Evolutionary conservation across 2,329 filamentous ascomycete species (phyloP).

Genomic region (Calonectria pteridis): DNA sequence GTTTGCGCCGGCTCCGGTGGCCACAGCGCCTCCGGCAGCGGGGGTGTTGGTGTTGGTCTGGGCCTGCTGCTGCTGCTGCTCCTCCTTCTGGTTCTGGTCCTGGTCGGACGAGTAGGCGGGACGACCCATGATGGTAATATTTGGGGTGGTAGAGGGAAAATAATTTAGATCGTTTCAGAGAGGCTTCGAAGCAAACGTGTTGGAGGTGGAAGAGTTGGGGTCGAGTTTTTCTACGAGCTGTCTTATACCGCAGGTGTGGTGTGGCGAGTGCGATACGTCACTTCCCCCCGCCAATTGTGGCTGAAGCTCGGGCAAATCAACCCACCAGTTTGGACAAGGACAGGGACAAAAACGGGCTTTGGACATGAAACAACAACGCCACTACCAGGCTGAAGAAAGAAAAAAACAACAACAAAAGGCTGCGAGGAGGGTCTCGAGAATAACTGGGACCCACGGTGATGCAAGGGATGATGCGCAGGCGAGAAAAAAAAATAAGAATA

Average conservation of each 20-base stretch:
- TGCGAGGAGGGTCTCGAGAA: background rate
- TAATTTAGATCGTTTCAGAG: background rate
- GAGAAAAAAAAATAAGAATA: background rate
- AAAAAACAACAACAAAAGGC: too few species aligned
- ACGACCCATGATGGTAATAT: constrained; percentile 44
- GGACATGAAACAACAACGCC: background rate
- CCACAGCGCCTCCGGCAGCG: constrained; percentile 21
- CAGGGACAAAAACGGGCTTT: background rate
- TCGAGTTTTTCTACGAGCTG: background rate
- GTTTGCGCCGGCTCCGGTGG: constrained; percentile 61
- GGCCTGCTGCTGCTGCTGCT: constrained; percentile 25
- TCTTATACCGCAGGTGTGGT: constrained; percentile 44
- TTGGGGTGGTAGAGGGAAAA: background rate
- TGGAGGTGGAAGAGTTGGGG: background rate
- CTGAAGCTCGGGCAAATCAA: constrained; percentile 29
- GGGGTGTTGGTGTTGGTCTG: constrained; percentile 3
- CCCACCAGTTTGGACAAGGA: too few species aligned
- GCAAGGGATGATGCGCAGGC: background rate
- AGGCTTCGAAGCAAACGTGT: background rate
- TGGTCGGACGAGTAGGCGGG: constrained; percentile 37
- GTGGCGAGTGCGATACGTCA: constrained; percentile 46
- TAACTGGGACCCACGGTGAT: background rate
- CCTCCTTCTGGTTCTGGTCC: constrained; percentile 27
- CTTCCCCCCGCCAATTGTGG: constrained; percentile 32
- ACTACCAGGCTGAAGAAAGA: background rate